Evolutionary conservation across 169 alveolate species (phyloP), one percentile per base, ranked within the genome.

Genomic region (Eimeria praecox): DNA sequence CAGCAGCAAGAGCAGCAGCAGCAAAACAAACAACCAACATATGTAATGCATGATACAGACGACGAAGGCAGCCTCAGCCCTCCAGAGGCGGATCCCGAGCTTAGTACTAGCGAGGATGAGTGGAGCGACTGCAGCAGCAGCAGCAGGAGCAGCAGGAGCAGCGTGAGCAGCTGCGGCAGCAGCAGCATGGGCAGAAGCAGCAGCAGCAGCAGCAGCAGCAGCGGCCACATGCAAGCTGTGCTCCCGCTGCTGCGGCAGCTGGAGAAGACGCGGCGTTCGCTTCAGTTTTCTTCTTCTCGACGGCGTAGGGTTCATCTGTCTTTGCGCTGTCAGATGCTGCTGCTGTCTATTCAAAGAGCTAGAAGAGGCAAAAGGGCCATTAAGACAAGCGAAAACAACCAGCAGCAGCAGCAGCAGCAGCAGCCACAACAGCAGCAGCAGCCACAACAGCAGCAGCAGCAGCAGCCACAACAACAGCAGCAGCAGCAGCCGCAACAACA

Each of bases 91-190:
- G 54, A 22, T 52, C 42, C 83, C 20, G 66, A 64, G 30, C 30
- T 62, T 49, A 64, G 80, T 83, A 87, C 66, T 30, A 64, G 83
- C 46, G 94, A 87, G 44, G 80, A 64, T 35, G 83, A 64, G 46
- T 59, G 94, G 85, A 87, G 94, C 94, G 64, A 46, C 83, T 1
- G 66, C 83, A 62, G 94, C 83, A 86, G 62, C 82, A 87, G 94
- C 83, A 87, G 94, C 83, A 87, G 66, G 40, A 64, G 85, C 66
- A 33, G 75, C 40, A 12, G 54, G 18, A 8, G 71, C 92, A 83
- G 77, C 40, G n/a, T 52, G 10, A 35, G 54, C 40, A 52, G 77
- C 92, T 18, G 69, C 69, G 22, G 20, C 59, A 6, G 59, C 59
- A 52, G 14, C 59, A 52, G 59, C 59, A 52, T 5, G 27, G n/a